Conservation (phyloP, 2,329 filamentous ascomycete genomes). For the Paracorniculantispora psalliotae region DNA sequence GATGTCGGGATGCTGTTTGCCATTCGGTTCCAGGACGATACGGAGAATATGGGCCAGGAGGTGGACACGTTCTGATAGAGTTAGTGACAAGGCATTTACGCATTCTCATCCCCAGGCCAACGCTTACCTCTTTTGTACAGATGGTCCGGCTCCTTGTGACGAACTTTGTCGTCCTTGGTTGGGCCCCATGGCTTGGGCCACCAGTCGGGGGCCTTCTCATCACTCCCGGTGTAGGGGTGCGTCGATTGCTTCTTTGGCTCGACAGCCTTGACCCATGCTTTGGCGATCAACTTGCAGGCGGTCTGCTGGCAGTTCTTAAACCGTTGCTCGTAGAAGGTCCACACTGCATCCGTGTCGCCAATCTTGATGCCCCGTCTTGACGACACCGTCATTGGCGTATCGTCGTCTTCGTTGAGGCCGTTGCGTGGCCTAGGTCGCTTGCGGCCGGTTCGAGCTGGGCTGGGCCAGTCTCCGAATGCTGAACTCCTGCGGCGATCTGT, state of each 20-base stretch:
- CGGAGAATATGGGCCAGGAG: slow-evolving; percentile 57
- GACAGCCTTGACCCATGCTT: slow-evolving; percentile 70
- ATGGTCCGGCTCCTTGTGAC: slow-evolving; percentile 71
- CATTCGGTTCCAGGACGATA: slow-evolving; percentile 48
- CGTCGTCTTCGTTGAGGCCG: slow-evolving; percentile 35
- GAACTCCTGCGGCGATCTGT: slow-evolving; percentile 29
- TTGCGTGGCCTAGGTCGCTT: slow-evolving; percentile 33
- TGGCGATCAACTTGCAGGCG: slow-evolving; percentile 66
- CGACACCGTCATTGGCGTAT: slow-evolving; percentile 33
- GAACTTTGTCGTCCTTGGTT: slow-evolving; percentile 49
- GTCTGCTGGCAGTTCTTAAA: slow-evolving; percentile 66
- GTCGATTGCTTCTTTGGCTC: slow-evolving; percentile 74
- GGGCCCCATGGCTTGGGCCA: slow-evolving; percentile 56
- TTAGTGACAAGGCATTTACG: slow-evolving; percentile 8
- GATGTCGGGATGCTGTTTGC: slow-evolving; percentile 46
- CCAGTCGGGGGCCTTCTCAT: slow-evolving; percentile 60
- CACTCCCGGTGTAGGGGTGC: slow-evolving; percentile 64
- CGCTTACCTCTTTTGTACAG: slow-evolving; percentile 60
- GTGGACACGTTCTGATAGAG: slow-evolving; percentile 48
- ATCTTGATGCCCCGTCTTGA: slow-evolving; percentile 45
- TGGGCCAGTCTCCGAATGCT: slow-evolving; percentile 29
- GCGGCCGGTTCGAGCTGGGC: slow-evolving; percentile 24
- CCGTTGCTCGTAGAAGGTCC: slow-evolving; percentile 55
- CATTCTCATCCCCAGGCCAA: neutral
- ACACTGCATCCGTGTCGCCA: slow-evolving; percentile 48